These are phyloP conservation scores for Macaranga tanarius DNA, from an alignment of 441 rosid genomes.

Conservation along the genomic window DNA sequence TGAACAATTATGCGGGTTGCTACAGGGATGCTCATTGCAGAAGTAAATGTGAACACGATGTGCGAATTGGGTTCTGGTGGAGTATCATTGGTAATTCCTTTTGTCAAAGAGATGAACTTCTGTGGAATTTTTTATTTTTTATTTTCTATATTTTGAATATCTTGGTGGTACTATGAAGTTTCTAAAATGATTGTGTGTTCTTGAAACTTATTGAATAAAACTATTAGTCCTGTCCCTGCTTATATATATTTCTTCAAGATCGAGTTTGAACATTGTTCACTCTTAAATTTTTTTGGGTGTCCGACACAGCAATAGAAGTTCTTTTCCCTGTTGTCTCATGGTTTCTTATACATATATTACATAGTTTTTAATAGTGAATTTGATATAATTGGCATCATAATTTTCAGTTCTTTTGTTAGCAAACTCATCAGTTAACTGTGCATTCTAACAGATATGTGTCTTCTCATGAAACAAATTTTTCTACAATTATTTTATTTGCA, in stretches of 20 bases:
- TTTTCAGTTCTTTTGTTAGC: neutral
- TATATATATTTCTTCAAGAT: too few species aligned
- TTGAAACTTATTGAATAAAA: too few species aligned
- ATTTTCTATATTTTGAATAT: too few species aligned
- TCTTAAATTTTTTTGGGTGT: neutral
- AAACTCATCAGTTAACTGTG: neutral
- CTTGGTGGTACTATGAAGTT: neutral
- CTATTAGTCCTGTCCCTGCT: too few species aligned
- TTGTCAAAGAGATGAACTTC: neutral
- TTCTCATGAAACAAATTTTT: neutral
- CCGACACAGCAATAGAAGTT: too few species aligned
- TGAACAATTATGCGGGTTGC: conserved; percentile 50
- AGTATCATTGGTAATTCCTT: conserved; percentile 62
- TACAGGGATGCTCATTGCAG: conserved; percentile 88
- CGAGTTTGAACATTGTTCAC: neutral
- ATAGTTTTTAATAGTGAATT: neutral
- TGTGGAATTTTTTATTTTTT: neutral
- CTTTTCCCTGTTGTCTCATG: neutral
- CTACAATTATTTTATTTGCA: neutral
- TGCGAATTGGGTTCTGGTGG: conserved; percentile 93
- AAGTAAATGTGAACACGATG: conserved; percentile 91
- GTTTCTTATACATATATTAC: neutral
- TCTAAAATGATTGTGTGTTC: too few species aligned
- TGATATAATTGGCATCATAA: neutral
- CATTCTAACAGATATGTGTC: neutral